Evolutionary conservation across 192 early-diverging fungal species (phyloP).

Genomic region (Polychytrium aggregatum): DNA sequence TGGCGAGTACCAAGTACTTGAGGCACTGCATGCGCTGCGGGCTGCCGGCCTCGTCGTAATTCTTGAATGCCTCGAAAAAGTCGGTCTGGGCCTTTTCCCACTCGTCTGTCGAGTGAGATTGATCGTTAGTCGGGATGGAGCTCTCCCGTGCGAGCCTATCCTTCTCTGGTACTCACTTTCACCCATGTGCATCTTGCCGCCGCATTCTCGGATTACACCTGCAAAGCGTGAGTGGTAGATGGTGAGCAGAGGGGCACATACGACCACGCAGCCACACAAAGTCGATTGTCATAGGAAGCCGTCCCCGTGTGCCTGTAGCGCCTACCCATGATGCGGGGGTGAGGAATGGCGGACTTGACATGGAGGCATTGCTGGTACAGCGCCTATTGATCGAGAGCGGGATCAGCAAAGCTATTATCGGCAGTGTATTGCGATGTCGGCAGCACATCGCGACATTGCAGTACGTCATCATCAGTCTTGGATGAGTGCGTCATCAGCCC

Average conservation of each 20-base stretch:
- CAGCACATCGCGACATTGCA: no score
- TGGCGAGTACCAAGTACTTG: slow-evolving; percentile 91
- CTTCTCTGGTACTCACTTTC: slow-evolving; percentile 71
- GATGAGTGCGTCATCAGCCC: no score
- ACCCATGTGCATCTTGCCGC: slow-evolving; percentile 96
- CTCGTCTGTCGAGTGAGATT: no score
- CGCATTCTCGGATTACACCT: slow-evolving; percentile 89
- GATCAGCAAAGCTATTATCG: no score
- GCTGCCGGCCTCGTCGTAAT: slow-evolving; percentile 94
- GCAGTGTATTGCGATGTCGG: no score
- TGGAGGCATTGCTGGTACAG: slow-evolving; percentile 79
- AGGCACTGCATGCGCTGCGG: slow-evolving; percentile 84
- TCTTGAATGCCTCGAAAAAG: slow-evolving; percentile 96
- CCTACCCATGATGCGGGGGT: slow-evolving; percentile 83
- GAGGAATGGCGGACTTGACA: slow-evolving; percentile 89
- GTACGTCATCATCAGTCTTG: no score
- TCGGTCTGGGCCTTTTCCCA: slow-evolving; percentile 89
- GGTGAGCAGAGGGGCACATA: not conserved
- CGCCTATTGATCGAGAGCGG: no score
- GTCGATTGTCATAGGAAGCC: no score
- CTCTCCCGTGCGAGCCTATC: no score
- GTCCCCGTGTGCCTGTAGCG: no score
- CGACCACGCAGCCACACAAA: no score
- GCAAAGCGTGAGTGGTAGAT: not conserved
- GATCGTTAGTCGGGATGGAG: no score